Conservation (phyloP, 2,329 filamentous ascomycete genomes). For the Berkeleyomyces rouxiae region DNA sequence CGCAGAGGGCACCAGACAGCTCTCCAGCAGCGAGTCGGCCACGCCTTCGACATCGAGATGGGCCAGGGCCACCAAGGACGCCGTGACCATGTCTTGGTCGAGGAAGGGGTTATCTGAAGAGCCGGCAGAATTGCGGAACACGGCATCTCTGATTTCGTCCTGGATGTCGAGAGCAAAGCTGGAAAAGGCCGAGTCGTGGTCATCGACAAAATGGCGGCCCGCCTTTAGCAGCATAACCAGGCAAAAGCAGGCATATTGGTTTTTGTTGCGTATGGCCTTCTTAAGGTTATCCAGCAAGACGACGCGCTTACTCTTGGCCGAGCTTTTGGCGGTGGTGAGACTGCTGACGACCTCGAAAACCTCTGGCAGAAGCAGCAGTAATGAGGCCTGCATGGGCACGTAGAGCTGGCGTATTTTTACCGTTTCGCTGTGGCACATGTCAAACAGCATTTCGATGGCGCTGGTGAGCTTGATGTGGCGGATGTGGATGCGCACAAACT, state of each 20-base stretch:
- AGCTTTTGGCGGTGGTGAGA: conserved; percentile 45
- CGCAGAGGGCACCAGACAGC: conserved; percentile 39
- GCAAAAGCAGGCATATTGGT: conserved; percentile 51
- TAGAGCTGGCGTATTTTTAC: conserved; percentile 40
- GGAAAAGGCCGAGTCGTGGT: conserved; percentile 45
- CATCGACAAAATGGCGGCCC: conserved; percentile 44
- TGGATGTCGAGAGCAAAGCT: conserved; percentile 55
- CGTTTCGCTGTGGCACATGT: conserved; percentile 44
- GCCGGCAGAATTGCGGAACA: conserved; percentile 38
- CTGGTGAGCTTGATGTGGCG: conserved; percentile 45
- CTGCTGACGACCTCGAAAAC: conserved; percentile 55
- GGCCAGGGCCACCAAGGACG: conserved; percentile 47
- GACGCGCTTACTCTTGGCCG: conserved; percentile 48
- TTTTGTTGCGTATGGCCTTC: conserved; percentile 46
- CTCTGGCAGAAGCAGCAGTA: conserved; percentile 49
- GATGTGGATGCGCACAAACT: conserved; percentile 48
- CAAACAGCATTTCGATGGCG: conserved; percentile 49
- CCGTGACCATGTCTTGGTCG: conserved; percentile 48
- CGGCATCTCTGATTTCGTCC: conserved; percentile 48
- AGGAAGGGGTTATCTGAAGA: conserved; percentile 33
- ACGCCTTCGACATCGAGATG: conserved; percentile 44
- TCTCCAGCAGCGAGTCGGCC: conserved; percentile 37
- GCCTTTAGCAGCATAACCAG: conserved; percentile 45
- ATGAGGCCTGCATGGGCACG: conserved; percentile 42
- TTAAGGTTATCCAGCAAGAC: conserved; percentile 45